phyloP scores from a whole-genome alignment of 108 stramenopile genomes.

The Stephanodiscus triporus region DNA sequence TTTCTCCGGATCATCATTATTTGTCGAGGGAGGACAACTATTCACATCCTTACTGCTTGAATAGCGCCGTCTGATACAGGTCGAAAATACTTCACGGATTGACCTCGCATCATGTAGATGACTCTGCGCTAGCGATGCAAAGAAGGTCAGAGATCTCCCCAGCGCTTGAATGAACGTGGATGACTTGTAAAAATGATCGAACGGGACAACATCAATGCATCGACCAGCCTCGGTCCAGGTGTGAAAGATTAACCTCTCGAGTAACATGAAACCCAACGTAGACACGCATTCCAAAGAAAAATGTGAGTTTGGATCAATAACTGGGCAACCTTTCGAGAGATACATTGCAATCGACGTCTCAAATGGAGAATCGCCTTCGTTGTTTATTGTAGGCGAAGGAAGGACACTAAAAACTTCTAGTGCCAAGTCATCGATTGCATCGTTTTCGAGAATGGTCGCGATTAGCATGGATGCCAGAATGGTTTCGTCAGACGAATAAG shows the following conservation, averaged over 20 bases:
- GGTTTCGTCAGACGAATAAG: slow-evolving; percentile 33
- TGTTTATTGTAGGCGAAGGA: slow-evolving; percentile 29
- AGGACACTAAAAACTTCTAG: slow-evolving; percentile 56
- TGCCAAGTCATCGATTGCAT: slow-evolving; percentile 60
- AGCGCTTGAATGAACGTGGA: slow-evolving; percentile 38
- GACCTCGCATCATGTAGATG: slow-evolving; percentile 18
- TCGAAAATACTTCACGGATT: slow-evolving; percentile 30
- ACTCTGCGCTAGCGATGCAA: slow-evolving; percentile 21
- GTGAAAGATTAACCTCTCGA: slow-evolving; percentile 42
- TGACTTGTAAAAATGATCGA: slow-evolving; percentile 34
- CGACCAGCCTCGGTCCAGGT: slow-evolving; percentile 31
- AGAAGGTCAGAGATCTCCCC: slow-evolving; percentile 15
- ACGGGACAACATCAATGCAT: slow-evolving; percentile 29
- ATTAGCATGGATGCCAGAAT: slow-evolving; percentile 64
- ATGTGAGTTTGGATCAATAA: slow-evolving; percentile 5
- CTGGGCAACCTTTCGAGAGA: slow-evolving; percentile 19
- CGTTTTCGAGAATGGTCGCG: slow-evolving; percentile 63
- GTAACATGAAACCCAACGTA: slow-evolving; percentile 47
- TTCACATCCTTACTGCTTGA: slow-evolving; percentile 2
- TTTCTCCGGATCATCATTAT: slow-evolving; percentile 8
- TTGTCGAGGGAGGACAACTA: background rate
- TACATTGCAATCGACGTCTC: slow-evolving; percentile 57
- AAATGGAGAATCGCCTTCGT: slow-evolving; percentile 35
- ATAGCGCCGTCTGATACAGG: slow-evolving; percentile 27
- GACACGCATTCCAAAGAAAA: slow-evolving; percentile 22